Percentiles rank a stretch among this genome's conserved stretches.
Evolutionary conservation across 768 basidiomycete species (phyloP).

Genomic region (Jaapia argillacea): DNA sequence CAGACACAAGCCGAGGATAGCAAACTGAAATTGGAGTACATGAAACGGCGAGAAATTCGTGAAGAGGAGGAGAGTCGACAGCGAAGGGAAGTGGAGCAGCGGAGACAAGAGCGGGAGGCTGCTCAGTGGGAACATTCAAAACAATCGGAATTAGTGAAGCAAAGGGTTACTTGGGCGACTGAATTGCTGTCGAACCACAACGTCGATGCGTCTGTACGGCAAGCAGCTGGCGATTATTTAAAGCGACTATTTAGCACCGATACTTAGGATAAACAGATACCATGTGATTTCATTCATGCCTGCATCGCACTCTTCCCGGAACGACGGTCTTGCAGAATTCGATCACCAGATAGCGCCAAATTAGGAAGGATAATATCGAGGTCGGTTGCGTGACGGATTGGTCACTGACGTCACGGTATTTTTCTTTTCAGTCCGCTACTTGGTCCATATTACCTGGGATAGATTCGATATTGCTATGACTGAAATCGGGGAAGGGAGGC

Average conservation of each 20-base stretch:
- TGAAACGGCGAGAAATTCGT: conserved; percentile 59
- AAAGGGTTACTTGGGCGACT: conserved; percentile 59
- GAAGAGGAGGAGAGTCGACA: conserved; percentile 47
- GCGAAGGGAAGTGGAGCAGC: conserved; percentile 42
- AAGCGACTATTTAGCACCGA: conserved; percentile 60
- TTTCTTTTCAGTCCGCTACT: too few relatives aligned
- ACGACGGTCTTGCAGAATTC: too few relatives aligned
- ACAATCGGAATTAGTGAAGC: conserved; percentile 40
- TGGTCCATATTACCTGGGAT: too few relatives aligned
- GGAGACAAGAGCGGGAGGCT: conserved; percentile 45
- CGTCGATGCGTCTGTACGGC: conserved; percentile 50
- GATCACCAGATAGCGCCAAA: too few relatives aligned
- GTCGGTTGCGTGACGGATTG: too few relatives aligned
- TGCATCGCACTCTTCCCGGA: too few relatives aligned
- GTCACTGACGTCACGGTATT: too few relatives aligned
- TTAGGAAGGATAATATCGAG: too few relatives aligned
- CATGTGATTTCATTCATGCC: too few relatives aligned
- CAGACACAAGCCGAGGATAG: conserved; percentile 61
- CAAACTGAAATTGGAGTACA: conserved; percentile 60
- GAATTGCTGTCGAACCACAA: conserved; percentile 51
- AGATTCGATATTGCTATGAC: too few relatives aligned
- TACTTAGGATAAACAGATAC: too few relatives aligned
- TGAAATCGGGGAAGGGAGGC: too few relatives aligned
- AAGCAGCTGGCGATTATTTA: conserved; percentile 62
- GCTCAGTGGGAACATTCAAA: conserved; percentile 45